A percentile compares a stretch with the other conserved stretches of the same genome.
These are phyloP conservation scores for Sordariomycetes sp. DNA, from an alignment of 2,329 filamentous ascomycete species.

Conservation along the genomic window DNA sequence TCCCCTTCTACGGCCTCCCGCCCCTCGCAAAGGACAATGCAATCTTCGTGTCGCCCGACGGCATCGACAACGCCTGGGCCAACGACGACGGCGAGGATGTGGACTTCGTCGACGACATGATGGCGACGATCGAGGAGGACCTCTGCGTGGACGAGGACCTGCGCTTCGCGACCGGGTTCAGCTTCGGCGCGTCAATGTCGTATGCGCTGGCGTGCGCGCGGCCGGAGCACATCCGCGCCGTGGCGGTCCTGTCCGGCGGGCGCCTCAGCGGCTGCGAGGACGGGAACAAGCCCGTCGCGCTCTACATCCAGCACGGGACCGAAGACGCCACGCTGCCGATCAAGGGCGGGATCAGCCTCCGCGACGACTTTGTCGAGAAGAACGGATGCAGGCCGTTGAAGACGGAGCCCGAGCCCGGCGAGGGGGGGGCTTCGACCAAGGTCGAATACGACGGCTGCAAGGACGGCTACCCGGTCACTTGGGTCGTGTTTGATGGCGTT, in stretches of 20 bases:
- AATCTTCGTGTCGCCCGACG: conserved; percentile 29
- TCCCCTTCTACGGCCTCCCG: conserved; percentile 23
- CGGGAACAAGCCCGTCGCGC: conserved; percentile 23
- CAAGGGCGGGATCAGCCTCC: conserved; percentile 17
- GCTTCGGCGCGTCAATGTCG: conserved; percentile 22
- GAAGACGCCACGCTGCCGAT: conserved; percentile 21
- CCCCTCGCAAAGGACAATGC: conserved; percentile 19
- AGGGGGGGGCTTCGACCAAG: neutral
- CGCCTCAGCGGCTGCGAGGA: conserved; percentile 20
- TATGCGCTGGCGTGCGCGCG: conserved; percentile 21
- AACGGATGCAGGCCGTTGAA: conserved; percentile 18
- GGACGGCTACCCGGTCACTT: conserved; percentile 2
- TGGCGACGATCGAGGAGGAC: conserved; percentile 19
- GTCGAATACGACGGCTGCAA: neutral
- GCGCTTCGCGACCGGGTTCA: conserved; percentile 30
- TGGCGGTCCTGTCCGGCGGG: conserved; percentile 20
- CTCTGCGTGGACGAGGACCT: conserved; percentile 28
- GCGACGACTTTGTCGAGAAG: conserved; percentile 21
- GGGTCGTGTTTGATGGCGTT: conserved; percentile 1
- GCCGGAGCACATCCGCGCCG: conserved; percentile 20
- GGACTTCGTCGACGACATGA: conserved; percentile 22
- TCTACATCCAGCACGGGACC: conserved; percentile 23
- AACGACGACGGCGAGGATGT: conserved; percentile 26
- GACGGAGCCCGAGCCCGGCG: neutral
- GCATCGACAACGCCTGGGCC: conserved; percentile 23